Evolutionary conservation across 2,329 filamentous ascomycete species (phyloP), one percentile per base, ranked within the genome.

Genomic region (Monilinia aucupariae): DNA sequence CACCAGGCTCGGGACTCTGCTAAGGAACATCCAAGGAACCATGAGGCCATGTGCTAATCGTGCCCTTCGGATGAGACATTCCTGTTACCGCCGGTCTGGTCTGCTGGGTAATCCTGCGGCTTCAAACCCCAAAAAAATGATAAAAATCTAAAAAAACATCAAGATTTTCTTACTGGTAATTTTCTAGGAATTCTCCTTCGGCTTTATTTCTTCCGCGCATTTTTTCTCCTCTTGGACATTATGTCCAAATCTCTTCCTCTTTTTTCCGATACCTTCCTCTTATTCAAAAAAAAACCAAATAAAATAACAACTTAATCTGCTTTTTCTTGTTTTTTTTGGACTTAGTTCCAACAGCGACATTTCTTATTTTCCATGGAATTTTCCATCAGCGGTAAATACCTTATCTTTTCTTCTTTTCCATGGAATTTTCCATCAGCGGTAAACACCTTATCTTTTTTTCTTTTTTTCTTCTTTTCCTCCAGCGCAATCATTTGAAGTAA

Each of bases 61-160:
- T 51, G 32, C 20, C 49, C 49, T 51, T 51, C 49, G 49, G 49
- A 51, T 51, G 49, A 30, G 34, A 51, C 49, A 51, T 51, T 32
- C 30, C 49, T 51, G 30, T 51, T 51, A 51, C 20, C 30, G 49
- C 49, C 49, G 49, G 49, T 32, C 49, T 51, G 49, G 17, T 51
- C 49, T 32, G 49, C 49, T 51, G 49, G 49, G 49, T 51, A 51
- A 51, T 51, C 4, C 13, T 34, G 20, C 27, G 27, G 49, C 30
- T 30, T 5, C 20, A 51, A 51, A 51, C n/a, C 12, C 17, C 15
- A 34, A 34, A 51, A 51, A 34, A 51, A 34, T 6, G 1, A n/a
- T 6, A 32, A 50, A 37, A 50, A 32, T 20, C 20, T 13, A 9
- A 50, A 50, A 50, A 51, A n/a, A 25, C 49, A 20, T 32, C 17